Evolutionary conservation across 1,139 yeast genomes (phyloP), one percentile per base, ranked within the genome.

Genomic region (Debaryomyces udenii): DNA sequence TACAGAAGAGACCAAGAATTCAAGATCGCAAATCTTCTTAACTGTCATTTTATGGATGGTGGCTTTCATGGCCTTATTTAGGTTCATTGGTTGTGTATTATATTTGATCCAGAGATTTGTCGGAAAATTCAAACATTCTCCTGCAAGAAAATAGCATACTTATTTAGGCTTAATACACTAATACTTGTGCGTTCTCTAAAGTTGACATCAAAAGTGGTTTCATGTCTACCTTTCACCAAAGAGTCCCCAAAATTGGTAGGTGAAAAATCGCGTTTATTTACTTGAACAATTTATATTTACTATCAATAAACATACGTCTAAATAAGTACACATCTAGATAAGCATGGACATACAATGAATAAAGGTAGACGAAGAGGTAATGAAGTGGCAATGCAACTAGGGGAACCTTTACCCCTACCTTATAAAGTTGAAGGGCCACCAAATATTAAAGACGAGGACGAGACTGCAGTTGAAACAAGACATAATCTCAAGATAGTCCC

Each of bases 1-100:
- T 16, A 43, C 51, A 11, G 54, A 52, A 3, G 44, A 49, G 4
- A 46, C 47, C 13, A 55, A 58, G 37, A 47, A 45, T 6, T 48
- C 50, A 6, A 55, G 78, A 40, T 59, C 74, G 3, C 59, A 59
- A 29, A 69, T 83, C 29, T 85, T 83, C 57, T 81, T 87, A 59
- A 80, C 86, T 6, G 84, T 86, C 27, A 74, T 87, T 44, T 73
- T 87, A 47, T 86, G 95, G 93, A 67, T 85, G 42, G 94, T 86
- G 35, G 95, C 95, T 1, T 76, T 84, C 39, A 74, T 86, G 77
- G 94, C 96, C 1, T 68, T 83, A 4, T 78, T 87, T 61, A 67
- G 96, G 47, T 78, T 87, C 48, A 51, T 81, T 33, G 96, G 96
- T 2, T 83, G 91, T 51, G 52, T 74, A 6, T 56, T 76, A 30